Base-by-base conservation (phyloP, 2,329 filamentous ascomycete genomes). In the Venturia asperata region DNA sequence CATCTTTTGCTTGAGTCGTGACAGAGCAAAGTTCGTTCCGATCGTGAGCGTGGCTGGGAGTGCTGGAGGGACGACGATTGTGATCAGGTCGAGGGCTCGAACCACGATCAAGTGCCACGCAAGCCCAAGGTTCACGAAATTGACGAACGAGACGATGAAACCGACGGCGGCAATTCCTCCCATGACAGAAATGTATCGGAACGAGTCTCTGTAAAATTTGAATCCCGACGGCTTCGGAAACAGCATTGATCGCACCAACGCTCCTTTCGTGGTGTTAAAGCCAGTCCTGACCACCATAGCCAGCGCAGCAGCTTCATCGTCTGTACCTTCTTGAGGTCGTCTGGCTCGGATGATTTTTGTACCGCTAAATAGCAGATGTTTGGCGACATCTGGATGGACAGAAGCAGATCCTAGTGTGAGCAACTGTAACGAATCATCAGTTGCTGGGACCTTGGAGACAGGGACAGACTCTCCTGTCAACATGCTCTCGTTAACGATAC, bases 401-500 rank as follows among this genome's bases (percentile, higher is more conserved):
- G 92, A 90, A 0, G 92, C 88, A 5, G 92, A 90, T 64, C 85
- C 86, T 17, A 97, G 80, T 69, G 96, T 86, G 70, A 99, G 83
- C 61, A 84, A 78, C 30, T 82, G 81, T n/a, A 99, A 80, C 1
- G 89, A 87, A 67, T 93, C 87, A 72, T 96, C 87, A 1, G 85
- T 91, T 3, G 91, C 87, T 1, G 94, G 92, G 1, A 87, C 82
- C 76, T 99, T 99, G 1, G 92, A 96, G 1, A 99, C 93, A 2
- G 94, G 95, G 5, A 99, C 92, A 49, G 94, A 97, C 80, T 99
- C 94, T 66, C 93, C 86, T 47, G 94, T 99, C 43, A 99, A 84
- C 94, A 99, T 99, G 77, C 94, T 97, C 77, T 99, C 94, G 72
- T 99, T 99, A 69, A 99, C 92, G 68, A 99, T 97, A 72, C 92